Base-by-base conservation (phyloP, 1,284 basidiomycete species). In the Fomitopsis palustris region DNA sequence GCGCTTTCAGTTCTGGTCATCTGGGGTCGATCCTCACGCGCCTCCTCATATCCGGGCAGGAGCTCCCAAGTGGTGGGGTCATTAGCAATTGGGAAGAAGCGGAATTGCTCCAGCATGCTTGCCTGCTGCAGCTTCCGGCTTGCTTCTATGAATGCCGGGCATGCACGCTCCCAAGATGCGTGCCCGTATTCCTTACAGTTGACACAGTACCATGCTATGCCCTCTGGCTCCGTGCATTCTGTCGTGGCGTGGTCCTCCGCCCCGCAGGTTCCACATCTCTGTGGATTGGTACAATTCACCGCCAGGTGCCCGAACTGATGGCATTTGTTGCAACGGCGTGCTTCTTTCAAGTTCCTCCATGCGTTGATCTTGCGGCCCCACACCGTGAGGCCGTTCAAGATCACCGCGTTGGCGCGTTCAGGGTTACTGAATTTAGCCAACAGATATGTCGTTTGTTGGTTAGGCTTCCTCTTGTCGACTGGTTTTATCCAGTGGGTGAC, bases 291-390 rank as follows among this genome's bases (percentile, higher is more conserved):
- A 14, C n/a, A 16, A 21, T 27, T 6, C 0, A 21, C 33, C 12
- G 53, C 58, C 6, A 55, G 25, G 37, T 63, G 62, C 37, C 42
- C 53, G 2, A 42, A 51, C 3, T 23, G 27, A 8, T 61, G 60
- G 43, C 62, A 63, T 23, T 59, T 59, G 6, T 59, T n/a, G 54
- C 62, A 63, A 29, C 60, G 49, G 0, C 54, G n/a, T 16, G 60
- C 60, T 38, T 63, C 62, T n/a, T 42, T 43, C 33, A 39, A 31
- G 1, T n/a, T 27, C 21, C 53, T 49, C 27, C 33, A 2, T 5
- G 54, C 23, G 3, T 3, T 39, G 2, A 56, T 19, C 14, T 31
- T 19, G 25, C 45, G 55, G 2, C 54, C 33, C 1, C 37, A 25
- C 0, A 58, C 43, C 29, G 43, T 23, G 2, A 47, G 1, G 4